Evolutionary conservation across 2,329 filamentous ascomycete species (phyloP).

Genomic region (Phialocephala sp.): DNA sequence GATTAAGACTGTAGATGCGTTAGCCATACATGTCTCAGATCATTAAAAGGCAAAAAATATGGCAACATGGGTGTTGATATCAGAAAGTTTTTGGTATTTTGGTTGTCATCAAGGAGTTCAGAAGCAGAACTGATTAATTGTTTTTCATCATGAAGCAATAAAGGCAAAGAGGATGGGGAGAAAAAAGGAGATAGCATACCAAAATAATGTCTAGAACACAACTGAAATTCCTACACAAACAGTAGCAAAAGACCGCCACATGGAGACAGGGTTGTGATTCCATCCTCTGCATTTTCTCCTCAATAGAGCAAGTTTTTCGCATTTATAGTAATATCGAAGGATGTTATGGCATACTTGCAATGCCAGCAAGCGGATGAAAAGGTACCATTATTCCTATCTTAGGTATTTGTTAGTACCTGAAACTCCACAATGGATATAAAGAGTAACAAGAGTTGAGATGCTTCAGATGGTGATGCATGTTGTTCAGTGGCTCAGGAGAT

Average conservation of each 20-base stretch:
- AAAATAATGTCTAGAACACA: background rate
- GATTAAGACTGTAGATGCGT: constrained; percentile 14
- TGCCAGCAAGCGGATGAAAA: background rate
- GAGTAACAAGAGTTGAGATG: constrained; percentile 32
- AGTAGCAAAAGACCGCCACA: background rate
- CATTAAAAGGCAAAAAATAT: background rate
- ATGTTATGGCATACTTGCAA: background rate
- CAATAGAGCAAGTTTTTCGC: background rate
- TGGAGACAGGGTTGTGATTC: background rate
- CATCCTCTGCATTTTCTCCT: background rate
- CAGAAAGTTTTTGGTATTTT: constrained; percentile 70
- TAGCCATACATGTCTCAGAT: constrained; percentile 14
- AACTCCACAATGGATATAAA: constrained; percentile 21
- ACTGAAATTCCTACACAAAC: background rate
- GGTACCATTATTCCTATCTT: constrained; percentile 4
- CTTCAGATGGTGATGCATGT: constrained; percentile 83
- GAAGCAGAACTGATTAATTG: constrained; percentile 75
- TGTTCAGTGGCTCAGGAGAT: constrained; percentile 46
- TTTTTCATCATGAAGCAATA: constrained; percentile 65
- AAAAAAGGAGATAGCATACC: constrained; percentile 18
- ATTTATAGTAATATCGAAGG: background rate
- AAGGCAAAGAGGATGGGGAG: background rate
- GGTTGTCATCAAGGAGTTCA: constrained; percentile 69
- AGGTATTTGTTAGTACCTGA: constrained; percentile 28
- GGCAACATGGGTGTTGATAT: constrained; percentile 39